Evolutionary conservation across 1,284 basidiomycete species (phyloP), one percentile per base, ranked within the genome.

Genomic region (Cryptococcus sp.): DNA sequence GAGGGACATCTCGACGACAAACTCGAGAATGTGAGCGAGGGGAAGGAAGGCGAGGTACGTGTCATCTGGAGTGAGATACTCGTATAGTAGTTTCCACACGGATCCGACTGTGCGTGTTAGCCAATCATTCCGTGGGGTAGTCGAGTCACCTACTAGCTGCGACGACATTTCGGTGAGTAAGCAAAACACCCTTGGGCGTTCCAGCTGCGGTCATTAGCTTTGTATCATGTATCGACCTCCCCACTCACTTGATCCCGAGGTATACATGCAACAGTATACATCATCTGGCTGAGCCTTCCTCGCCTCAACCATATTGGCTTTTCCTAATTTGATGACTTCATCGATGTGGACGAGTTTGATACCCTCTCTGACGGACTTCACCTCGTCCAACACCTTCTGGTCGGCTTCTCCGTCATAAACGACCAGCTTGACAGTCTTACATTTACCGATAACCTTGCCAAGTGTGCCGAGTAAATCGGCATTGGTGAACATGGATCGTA

Each of bases 181-280:
- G 85, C 55, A 89, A 82, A 58, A 96, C 94, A 65, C 94, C 94
- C 79, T 98, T 98, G 47, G 94, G 94, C 6, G 88, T 80, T 32
- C 94, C 94, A 0, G 92, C 74, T 76, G 58, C 4, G 46, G 4
- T 3, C 6, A 31, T 67, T 47, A 66, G 60, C 56, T 30, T 10
- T 35, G 35, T 34, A 32, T 38, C 34, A 31, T 23, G 32, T 23
- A 34, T 11, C 8, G 10, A 10, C 15, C 13, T 4, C 47, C n/a
- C 0, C 1, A 70, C 73, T 70, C 60, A 74, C 73, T 77, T 6
- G 74, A 76, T 15, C 91, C 91, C 59, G 84, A 87, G 30, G 94
- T 98, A 81, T 98, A 98, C 94, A 97, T 97, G 79, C 96, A 94
- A 72, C 91, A 90, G 30, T 88, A 89, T 4, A 87, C 77, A 57